Conservation (phyloP, 768 basidiomycete species). For the Boletus speciosus region DNA sequence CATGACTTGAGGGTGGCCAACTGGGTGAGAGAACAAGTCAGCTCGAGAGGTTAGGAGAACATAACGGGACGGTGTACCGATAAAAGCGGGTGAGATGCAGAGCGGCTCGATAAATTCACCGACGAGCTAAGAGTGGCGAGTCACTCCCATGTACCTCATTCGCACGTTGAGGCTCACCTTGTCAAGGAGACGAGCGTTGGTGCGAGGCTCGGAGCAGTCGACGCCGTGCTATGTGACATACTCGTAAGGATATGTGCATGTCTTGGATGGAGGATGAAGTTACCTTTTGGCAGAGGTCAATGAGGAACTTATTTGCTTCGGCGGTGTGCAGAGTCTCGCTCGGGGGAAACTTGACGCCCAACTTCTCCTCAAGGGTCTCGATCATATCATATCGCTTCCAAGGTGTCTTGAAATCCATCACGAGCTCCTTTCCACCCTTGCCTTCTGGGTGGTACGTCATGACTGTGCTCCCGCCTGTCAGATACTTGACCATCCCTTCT, state of each 20-base stretch:
- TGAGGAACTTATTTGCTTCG: conserved; percentile 85
- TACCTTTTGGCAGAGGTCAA: conserved; percentile 83
- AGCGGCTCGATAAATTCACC: conserved; percentile 97
- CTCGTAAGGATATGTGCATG: neutral
- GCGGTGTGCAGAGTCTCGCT: conserved; percentile 86
- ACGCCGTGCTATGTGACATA: conserved; percentile 71
- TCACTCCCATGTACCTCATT: neutral
- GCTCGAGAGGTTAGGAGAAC: neutral
- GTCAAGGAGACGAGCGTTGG: conserved; percentile 91
- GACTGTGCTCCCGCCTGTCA: conserved; percentile 78
- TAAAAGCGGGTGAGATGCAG: conserved; percentile 95
- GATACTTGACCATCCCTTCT: conserved; percentile 84
- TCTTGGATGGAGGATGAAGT: neutral
- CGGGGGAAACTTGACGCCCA: conserved; percentile 87
- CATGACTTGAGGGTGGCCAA: conserved; percentile 99
- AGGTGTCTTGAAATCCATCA: conserved; percentile 85
- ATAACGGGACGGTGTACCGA: conserved; percentile 46
- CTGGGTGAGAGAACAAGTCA: conserved; percentile 35
- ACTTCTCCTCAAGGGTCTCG: conserved; percentile 89
- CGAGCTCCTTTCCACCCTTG: conserved; percentile 71
- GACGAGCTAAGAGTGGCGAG: conserved; percentile 60
- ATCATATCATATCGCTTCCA: conserved; percentile 99
- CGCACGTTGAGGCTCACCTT: conserved; percentile 50
- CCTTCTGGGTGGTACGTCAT: conserved; percentile 91
- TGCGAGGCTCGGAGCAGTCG: conserved; percentile 93